Evolutionary conservation across 2,329 filamentous ascomycete species (phyloP), one percentile per base, ranked within the genome.

Genomic region (Plectosphaerella plurivora): DNA sequence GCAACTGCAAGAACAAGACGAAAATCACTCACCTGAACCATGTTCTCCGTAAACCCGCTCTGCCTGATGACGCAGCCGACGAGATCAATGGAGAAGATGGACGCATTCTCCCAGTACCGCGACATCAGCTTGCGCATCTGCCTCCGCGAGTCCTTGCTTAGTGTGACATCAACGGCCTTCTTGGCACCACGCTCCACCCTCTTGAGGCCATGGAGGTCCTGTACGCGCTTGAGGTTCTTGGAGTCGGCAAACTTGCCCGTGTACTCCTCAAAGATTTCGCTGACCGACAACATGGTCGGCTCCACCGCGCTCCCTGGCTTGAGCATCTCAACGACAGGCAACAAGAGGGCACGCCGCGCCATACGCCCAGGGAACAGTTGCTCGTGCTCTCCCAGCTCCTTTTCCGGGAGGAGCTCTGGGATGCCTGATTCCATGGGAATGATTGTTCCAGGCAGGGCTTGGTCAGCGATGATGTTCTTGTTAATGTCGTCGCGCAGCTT

Each of bases 391-490:
- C 33, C 47, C n/a, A 42, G 36, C n/a, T 51, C 16, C 12, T 50
- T 37, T 9, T 41, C n/a, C 8, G n/a, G 11, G 16, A 53, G 24
- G 1, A 42, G 45, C 2, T 24, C 49, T 0, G 57, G 56, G 1
- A 59, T 18, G 2, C 82, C 83, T 1, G 63, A 68, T 5, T 69
- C 63, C 7, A 70, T 49, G 20, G 76, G 70, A 7, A 85, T 67
- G n/a, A 85, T 66, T 0, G 83, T 87, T 3, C 84, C 84, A 1
- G 80, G 77, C 67, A 88, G 76, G 0, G 82, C 78, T 5, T 68
- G 63, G 25, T 74, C 61, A 6, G 71, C 58, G 5, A 62, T 57
- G 12, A 81, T 57, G 1, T 82, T 70, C 1, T 58, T 60, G 25
- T 74, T 62, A 1, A 80, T 65, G 55, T 89, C 86, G 28, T 65